Percentiles rank a stretch among this genome's conserved stretches.
Conservation (phyloP, 1,139 yeast species). For the Nadsonia starkeyi-henricii region DNA sequence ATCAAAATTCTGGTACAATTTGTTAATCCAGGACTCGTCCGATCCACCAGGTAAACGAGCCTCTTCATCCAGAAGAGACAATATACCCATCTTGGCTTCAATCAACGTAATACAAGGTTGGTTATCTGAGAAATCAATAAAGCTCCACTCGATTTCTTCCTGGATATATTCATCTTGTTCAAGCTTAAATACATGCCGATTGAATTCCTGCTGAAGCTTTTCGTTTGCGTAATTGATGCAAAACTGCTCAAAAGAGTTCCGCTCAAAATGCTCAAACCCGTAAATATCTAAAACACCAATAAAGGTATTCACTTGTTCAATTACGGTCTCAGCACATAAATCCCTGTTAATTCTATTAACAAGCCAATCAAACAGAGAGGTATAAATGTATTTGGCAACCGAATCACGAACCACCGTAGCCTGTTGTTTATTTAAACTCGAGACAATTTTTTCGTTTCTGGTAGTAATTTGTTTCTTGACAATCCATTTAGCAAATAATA, state of each 20-base stretch:
- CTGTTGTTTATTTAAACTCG: constrained; percentile 71
- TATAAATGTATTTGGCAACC: constrained; percentile 84
- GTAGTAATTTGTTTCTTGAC: constrained; percentile 85
- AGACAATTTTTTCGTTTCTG: constrained; percentile 78
- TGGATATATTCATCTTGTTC: constrained; percentile 90
- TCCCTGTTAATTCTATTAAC: constrained; percentile 72
- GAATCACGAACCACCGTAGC: constrained; percentile 92
- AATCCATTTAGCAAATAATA: constrained; percentile 76
- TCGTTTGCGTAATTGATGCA: constrained; percentile 97
- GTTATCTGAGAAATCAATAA: constrained; percentile 90
- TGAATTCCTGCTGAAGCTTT: constrained; percentile 92
- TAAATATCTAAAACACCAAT: constrained; percentile 96
- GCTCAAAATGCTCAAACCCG: constrained; percentile 92
- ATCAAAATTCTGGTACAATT: constrained; percentile 74
- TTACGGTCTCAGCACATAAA: constrained; percentile 57
- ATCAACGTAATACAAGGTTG: constrained; percentile 94
- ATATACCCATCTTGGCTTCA: constrained; percentile 78
- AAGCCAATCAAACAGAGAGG: constrained; percentile 91
- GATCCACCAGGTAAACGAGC: constrained; percentile 88
- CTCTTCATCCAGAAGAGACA: constrained; percentile 86
- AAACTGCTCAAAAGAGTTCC: constrained; percentile 90
- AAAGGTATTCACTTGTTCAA: constrained; percentile 47
- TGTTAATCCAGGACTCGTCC: constrained; percentile 85
- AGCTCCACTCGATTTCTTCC: constrained; percentile 94
- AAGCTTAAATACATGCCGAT: constrained; percentile 90